Conservation (phyloP, 768 basidiomycete species). For the Trametes sanguinea region DNA sequence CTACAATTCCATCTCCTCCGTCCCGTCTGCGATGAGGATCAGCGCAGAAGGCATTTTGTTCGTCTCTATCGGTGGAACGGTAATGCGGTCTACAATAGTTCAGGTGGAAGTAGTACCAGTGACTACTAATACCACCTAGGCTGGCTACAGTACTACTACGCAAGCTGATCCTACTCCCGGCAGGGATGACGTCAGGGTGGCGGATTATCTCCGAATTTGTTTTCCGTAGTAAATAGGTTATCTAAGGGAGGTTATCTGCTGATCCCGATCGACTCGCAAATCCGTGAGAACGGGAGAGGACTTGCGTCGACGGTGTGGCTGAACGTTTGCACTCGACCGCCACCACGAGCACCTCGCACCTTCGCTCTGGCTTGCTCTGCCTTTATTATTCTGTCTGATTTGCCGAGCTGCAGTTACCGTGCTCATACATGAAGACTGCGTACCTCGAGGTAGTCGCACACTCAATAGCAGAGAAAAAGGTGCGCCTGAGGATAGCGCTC, state of each 20-base stretch:
- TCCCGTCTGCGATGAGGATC: conserved; percentile 77
- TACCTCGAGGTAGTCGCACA: background rate
- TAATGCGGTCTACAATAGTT: too few relatives aligned
- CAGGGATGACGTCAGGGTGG: too few relatives aligned
- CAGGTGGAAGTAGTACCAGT: too few relatives aligned
- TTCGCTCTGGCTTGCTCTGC: background rate
- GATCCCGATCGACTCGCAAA: too few relatives aligned
- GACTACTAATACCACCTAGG: too few relatives aligned
- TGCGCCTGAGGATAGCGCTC: background rate
- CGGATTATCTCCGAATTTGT: too few relatives aligned
- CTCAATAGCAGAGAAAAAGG: background rate
- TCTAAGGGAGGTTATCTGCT: too few relatives aligned
- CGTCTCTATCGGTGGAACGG: too few relatives aligned
- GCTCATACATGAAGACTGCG: background rate
- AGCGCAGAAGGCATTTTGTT: conserved; percentile 53
- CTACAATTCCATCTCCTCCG: conserved; percentile 90
- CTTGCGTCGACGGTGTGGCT: background rate
- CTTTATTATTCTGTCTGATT: background rate
- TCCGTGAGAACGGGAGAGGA: background rate
- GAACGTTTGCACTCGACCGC: background rate
- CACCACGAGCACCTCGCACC: background rate
- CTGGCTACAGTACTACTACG: too few relatives aligned
- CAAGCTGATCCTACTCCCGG: too few relatives aligned
- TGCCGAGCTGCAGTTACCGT: too few relatives aligned
- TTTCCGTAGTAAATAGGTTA: too few relatives aligned